These are phyloP conservation scores for Parafenestella ontariensis DNA, from an alignment of 2,329 filamentous ascomycete genomes.

Conservation along the genomic window DNA sequence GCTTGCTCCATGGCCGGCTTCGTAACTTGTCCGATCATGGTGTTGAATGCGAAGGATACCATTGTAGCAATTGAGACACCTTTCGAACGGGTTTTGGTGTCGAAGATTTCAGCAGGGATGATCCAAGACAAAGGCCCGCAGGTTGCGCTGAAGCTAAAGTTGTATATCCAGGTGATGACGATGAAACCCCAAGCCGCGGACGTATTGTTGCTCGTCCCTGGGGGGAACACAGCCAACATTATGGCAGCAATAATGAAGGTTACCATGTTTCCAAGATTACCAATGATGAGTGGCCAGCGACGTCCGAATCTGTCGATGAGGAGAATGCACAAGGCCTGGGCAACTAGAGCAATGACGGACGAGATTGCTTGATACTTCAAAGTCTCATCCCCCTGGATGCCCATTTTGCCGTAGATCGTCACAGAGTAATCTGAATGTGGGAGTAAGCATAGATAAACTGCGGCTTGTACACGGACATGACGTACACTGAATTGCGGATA, in stretches of 20 bases:
- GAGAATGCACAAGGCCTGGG: constrained; percentile 71
- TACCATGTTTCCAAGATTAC: constrained; percentile 74
- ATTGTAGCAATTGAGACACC: constrained; percentile 78
- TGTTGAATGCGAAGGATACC: constrained; percentile 77
- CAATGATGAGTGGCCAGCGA: constrained; percentile 73
- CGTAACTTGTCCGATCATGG: constrained; percentile 75
- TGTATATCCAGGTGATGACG: constrained; percentile 78
- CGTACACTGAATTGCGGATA: constrained; percentile 65
- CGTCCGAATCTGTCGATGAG: constrained; percentile 74
- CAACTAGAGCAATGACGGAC: constrained; percentile 72
- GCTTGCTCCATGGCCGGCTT: constrained; percentile 64
- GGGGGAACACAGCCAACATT: constrained; percentile 67
- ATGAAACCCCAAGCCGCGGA: constrained; percentile 77
- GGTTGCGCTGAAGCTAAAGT: constrained; percentile 75
- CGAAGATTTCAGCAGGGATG: constrained; percentile 76
- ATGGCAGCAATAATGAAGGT: constrained; percentile 74
- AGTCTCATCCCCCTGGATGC: constrained; percentile 69
- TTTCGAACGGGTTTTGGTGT: constrained; percentile 76
- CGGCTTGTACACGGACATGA: neutral
- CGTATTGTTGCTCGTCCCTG: constrained; percentile 59
- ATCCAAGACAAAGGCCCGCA: constrained; percentile 73
- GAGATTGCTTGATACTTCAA: constrained; percentile 80
- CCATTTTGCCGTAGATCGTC: constrained; percentile 71
- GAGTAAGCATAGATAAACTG: neutral
- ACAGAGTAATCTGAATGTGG: constrained; percentile 64